Evolutionary conservation across 2,329 filamentous ascomycete genomes (phyloP).

Genomic region (Colletotrichum trifolii): DNA sequence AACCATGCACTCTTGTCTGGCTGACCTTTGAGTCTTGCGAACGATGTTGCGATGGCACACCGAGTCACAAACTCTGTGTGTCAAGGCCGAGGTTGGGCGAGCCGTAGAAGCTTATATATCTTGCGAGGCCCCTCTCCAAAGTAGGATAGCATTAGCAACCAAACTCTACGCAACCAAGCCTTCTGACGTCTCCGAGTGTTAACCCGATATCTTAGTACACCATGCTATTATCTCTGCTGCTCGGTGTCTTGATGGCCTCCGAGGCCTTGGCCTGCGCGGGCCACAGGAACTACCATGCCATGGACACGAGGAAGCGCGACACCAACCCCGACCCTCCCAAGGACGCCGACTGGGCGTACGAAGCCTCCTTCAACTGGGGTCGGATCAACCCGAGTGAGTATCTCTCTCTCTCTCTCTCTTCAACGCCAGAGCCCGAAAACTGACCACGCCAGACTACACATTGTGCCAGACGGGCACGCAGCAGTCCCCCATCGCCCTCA

Average conservation of each 20-base stretch:
- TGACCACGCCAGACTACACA: conserved; percentile 22
- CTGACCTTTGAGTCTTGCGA: neutral
- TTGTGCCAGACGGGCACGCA: conserved; percentile 61
- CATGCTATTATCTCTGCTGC: neutral
- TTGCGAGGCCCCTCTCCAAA: too few species aligned
- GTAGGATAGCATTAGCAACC: neutral
- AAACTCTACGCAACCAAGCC: neutral
- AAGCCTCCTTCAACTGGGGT: conserved; percentile 35
- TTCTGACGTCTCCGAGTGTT: neutral
- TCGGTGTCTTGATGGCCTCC: conserved; percentile 1
- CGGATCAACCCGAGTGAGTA: conserved; percentile 30
- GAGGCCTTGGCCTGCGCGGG: conserved; percentile 17
- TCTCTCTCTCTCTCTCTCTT: neutral
- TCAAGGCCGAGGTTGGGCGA: neutral
- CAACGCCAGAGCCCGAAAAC: neutral
- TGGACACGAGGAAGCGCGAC: conserved; percentile 8
- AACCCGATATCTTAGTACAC: neutral
- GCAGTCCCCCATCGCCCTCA: conserved; percentile 60
- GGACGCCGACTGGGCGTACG: conserved; percentile 32
- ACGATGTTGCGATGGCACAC: neutral
- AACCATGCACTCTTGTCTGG: neutral
- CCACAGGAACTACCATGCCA: conserved; percentile 22
- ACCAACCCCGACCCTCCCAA: neutral
- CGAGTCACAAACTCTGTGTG: neutral
- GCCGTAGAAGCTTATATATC: too few species aligned